Base-by-base conservation (phyloP, 305 asterid genomes). In the Fraxinus floribunda region DNA sequence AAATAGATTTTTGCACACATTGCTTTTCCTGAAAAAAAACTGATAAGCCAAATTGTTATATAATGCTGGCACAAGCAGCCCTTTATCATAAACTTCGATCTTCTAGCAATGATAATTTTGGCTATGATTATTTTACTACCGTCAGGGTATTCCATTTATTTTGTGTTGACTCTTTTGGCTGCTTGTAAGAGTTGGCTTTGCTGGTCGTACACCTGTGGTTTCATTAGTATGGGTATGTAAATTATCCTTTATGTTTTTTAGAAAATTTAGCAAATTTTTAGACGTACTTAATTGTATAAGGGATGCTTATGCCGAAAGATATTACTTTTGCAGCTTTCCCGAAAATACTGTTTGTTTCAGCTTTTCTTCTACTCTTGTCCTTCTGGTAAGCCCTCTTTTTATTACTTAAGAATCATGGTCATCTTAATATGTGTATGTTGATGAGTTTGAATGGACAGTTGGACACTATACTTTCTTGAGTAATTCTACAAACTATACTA, bases 151-250 rank as follows among this genome's bases (percentile, higher is more conserved):
- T 86, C 93, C 86, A 85, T 95, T 83, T 93, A 94, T 87, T 94
- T 95, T 85, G 78, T 91, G 84, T 88, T 92, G 84, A 88, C 91
- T 82, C 90, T 92, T 74, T 90, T 93, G 86, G 98, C 99, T 78
- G 97, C 97, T 82, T 94, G 98, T 81, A 91, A 95, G 92, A 91
- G 88, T 80, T 95, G 99, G 98, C 82, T 79, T 87, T 93, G 93
- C 88, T 95, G 98, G 98, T 90, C 94, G 26, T 86, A 88, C 85
- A 90, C 95, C 49, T 93, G 98, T 88, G 99, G 99, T 83, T 94
- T 95, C 90, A 76, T 92, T 79, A 84, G 85, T 88, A 94, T 94
- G 98, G 98, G 99, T 95, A 88, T 32, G 95, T 77, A 86, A 80
- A 78, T 83, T 84, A 13, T 80, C 60, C 36, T 26, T 73, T 73